phyloP scores from a whole-genome alignment of 805 yeast genomes.

The Kodamaea laetipori region DNA sequence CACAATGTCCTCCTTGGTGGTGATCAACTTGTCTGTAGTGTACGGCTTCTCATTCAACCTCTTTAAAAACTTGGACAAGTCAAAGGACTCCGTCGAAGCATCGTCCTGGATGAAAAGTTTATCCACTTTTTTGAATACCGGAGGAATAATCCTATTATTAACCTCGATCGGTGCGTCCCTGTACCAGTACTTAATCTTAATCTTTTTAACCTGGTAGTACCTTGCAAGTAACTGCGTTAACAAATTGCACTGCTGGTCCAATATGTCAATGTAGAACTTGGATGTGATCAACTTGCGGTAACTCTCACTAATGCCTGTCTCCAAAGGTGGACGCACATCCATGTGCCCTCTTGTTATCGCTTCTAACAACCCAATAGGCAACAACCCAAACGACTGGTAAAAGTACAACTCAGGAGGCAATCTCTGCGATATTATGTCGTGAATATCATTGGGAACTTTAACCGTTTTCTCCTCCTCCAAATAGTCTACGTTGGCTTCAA shows the following conservation, averaged over 20 bases:
- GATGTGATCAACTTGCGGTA: constrained; percentile 57
- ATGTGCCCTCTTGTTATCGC: constrained; percentile 66
- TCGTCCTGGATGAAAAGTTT: constrained; percentile 23
- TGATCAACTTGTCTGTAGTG: constrained; percentile 12
- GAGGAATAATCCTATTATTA: constrained; percentile 55
- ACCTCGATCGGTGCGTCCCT: constrained; percentile 45
- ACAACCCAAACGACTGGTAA: constrained; percentile 76
- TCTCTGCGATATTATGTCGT: constrained; percentile 79
- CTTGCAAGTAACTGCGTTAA: constrained; percentile 75
- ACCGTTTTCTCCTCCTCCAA: constrained; percentile 19
- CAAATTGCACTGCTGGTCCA: constrained; percentile 65
- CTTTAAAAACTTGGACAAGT: constrained; percentile 27
- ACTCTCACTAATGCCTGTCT: constrained; percentile 58
- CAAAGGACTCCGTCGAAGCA: constrained; percentile 24
- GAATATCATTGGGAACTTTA: constrained; percentile 73
- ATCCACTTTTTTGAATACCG: constrained; percentile 44
- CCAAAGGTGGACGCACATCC: constrained; percentile 66
- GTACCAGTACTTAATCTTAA: constrained; percentile 59
- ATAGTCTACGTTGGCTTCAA: constrained; percentile 22
- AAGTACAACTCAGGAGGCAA: constrained; percentile 84
- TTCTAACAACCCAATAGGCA: constrained; percentile 63
- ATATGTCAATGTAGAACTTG: constrained; percentile 47
- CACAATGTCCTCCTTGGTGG: constrained; percentile 50
- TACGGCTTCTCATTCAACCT: constrained; percentile 18
- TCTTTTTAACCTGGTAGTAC: constrained; percentile 76